Evolutionary conservation across 306 rosid species (phyloP).

Genomic region (Herpetospermum pedunculosum): DNA sequence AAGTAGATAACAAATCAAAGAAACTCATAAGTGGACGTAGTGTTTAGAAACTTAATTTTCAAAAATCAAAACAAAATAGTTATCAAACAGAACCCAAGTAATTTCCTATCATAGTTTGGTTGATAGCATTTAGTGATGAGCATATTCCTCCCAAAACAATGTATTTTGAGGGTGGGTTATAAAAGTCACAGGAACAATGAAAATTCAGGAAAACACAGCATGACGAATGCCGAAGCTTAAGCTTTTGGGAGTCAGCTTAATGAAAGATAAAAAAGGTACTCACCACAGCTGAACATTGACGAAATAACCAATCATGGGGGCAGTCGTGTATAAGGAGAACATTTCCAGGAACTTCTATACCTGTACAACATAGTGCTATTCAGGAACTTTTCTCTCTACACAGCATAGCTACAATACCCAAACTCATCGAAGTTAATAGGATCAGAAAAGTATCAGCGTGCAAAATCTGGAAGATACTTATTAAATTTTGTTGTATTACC

Average conservation of each 20-base stretch:
- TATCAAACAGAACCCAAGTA: no score
- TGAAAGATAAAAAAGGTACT: conserved; percentile 14
- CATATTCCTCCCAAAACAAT: background rate
- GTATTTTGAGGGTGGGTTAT: background rate
- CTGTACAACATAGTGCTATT: conserved; percentile 31
- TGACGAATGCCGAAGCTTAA: background rate
- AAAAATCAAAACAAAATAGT: no score
- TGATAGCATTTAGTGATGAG: background rate
- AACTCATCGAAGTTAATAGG: background rate
- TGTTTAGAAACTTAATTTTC: no score
- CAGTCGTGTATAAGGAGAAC: conserved; percentile 80
- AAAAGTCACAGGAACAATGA: background rate
- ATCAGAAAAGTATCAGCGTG: background rate
- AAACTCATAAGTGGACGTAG: no score
- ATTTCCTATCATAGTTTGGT: background rate
- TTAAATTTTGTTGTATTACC: background rate
- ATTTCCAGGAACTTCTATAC: conserved; percentile 47
- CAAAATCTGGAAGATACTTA: background rate
- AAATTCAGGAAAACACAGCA: background rate
- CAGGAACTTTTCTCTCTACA: background rate
- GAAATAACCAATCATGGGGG: conserved; percentile 97
- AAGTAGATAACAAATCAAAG: no score
- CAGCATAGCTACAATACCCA: background rate
- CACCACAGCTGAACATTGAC: conserved; percentile 95
- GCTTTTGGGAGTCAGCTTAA: background rate